These are phyloP conservation scores for Hemisphaericaspora nanyangensis DNA, from an alignment of 805 yeast genomes.

Conservation along the genomic window DNA sequence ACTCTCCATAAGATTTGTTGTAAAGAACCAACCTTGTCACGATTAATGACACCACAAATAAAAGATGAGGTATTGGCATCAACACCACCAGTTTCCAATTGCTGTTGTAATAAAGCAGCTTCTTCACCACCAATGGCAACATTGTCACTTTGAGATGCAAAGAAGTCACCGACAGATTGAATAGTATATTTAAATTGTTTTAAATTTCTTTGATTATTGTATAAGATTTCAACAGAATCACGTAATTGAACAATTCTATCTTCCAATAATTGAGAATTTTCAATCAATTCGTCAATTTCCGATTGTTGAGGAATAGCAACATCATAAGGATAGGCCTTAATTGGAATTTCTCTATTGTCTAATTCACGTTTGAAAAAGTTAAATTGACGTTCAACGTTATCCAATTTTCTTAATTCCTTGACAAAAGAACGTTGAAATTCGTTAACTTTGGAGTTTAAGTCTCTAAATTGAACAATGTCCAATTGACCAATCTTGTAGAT, in stretches of 20 bases:
- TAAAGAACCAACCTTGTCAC: conserved; percentile 64
- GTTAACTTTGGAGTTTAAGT: conserved; percentile 69
- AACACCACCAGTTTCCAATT: conserved; percentile 32
- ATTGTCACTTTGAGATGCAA: conserved; percentile 32
- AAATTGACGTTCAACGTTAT: conserved; percentile 82
- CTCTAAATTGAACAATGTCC: conserved; percentile 85
- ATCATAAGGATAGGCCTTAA: conserved; percentile 25
- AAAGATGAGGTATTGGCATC: conserved; percentile 30
- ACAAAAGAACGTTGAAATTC: conserved; percentile 91
- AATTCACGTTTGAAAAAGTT: conserved; percentile 44
- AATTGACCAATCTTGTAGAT: conserved; percentile 84
- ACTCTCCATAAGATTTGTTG: conserved; percentile 90
- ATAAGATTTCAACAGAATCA: conserved; percentile 62
- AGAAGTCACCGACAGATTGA: conserved; percentile 34
- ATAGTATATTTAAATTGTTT: conserved; percentile 62
- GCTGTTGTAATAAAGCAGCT: conserved; percentile 35
- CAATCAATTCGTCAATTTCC: conserved; percentile 68
- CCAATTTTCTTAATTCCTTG: conserved; percentile 76
- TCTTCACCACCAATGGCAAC: conserved; percentile 23
- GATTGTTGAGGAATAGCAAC: conserved; percentile 39
- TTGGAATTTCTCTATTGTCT: conserved; percentile 42
- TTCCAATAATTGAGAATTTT: conserved; percentile 65
- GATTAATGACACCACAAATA: conserved; percentile 78
- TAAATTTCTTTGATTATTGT: conserved; percentile 58
- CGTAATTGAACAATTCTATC: conserved; percentile 68